These are phyloP conservation scores for Rhododendron kiyosumense DNA, from an alignment of 148 eudicot genomes.

Conservation along the genomic window DNA sequence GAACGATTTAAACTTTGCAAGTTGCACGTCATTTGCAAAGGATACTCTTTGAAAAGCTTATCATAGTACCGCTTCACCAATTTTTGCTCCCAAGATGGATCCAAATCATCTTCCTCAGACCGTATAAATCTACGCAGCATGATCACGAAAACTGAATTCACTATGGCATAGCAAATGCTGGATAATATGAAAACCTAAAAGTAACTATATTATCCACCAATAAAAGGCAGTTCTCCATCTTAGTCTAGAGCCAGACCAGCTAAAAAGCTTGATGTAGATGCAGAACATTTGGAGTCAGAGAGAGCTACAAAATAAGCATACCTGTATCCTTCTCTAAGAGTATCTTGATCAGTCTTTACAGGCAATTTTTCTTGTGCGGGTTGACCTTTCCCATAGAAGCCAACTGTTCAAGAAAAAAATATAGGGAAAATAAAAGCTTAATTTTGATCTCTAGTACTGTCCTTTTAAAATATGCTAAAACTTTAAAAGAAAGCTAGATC, in stretches of 20 bases:
- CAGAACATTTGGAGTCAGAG: neutral
- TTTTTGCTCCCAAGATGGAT: slow-evolving; percentile 88
- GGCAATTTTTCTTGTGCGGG: slow-evolving; percentile 35
- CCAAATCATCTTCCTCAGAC: slow-evolving; percentile 86
- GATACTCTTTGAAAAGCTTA: slow-evolving; percentile 98
- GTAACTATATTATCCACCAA: neutral
- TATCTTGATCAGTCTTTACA: slow-evolving; percentile 73
- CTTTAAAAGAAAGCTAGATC: neutral
- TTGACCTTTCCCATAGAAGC: slow-evolving; percentile 54
- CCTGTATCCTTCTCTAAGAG: slow-evolving; percentile 85
- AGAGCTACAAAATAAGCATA: slow-evolving; percentile 16
- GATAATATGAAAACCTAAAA: neutral
- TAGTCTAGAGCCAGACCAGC: neutral
- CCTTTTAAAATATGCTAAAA: neutral
- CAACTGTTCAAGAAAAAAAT: slow-evolving; percentile 27
- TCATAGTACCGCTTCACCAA: slow-evolving; percentile 94
- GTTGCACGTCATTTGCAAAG: slow-evolving; percentile 28
- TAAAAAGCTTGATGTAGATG: neutral
- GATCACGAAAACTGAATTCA: neutral
- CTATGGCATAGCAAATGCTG: neutral
- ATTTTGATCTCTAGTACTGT: neutral
- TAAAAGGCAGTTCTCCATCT: neutral
- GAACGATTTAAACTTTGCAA: neutral
- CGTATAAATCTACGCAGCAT: slow-evolving; percentile 60
- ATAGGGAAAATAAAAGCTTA: neutral